Evolutionary conservation across 1,284 basidiomycete genomes (phyloP), one percentile per base, ranked within the genome.

Genomic region (Cystobasidiaceae sp.): DNA sequence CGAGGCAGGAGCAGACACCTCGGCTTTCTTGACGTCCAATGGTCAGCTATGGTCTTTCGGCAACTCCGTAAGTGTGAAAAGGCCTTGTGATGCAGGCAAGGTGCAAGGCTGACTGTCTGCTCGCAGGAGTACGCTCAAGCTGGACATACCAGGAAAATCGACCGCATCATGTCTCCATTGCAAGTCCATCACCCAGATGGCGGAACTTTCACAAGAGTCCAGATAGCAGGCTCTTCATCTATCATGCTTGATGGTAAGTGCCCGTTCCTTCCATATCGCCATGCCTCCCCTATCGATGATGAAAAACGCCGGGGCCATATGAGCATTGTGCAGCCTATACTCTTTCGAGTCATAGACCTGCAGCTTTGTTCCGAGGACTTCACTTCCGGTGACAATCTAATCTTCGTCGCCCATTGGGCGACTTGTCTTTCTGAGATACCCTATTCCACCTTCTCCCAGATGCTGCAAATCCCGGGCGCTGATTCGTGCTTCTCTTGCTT

Each of bases 81-180:
- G 17, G 37, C 5, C 21, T 23, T 17, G 17, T 21, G 28, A 34
- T 32, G n/a, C 17, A 1, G 6, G 4, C 9, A 2, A 9, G 41
- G 37, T 19, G 4, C 17, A 4, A 15, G 0, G 27, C 30, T 43
- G 8, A 17, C n/a, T n/a, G 11, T 27, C 2, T n/a, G 2, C 4
- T 32, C 9, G 1, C 57, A 73, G 71, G 72, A 73, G 37, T 73
- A 73, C 33, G 68, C 44, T 15, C 72, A 73, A 61, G 70, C 63
- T 3, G 56, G 70, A 3, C 72, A 73, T 44, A 68, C 65, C 3
- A 62, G 50, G 39, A 70, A 68, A 45, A 68, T 73, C 72, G 89
- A 91, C 76, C 89, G 89, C 23, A 86, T 86, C 1, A 86, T 89
- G 74, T 86, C 86, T 28, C 89, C 89, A 2, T 88, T 87, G 15